Evolutionary conservation across 805 yeast species (phyloP).

Genomic region (Wickerhamiella occidentalis): DNA sequence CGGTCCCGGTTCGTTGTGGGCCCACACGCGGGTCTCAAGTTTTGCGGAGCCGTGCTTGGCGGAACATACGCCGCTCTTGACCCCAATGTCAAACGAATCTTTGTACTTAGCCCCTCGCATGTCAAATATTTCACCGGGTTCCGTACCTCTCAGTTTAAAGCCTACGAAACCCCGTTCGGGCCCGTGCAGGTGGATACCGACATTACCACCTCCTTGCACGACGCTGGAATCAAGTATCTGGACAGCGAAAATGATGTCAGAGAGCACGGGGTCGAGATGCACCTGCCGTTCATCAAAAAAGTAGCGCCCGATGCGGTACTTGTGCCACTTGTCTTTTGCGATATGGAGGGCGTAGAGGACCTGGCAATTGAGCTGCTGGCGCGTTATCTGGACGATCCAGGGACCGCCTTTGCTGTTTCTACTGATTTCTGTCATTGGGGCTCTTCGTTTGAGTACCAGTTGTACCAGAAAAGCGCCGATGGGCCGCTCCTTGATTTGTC

Average conservation of each 20-base stretch:
- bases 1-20: conserved; percentile 38
- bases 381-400: conserved; percentile 42
- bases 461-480: conserved; percentile 31
- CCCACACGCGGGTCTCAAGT: conserved; percentile 86
- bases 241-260: conserved; percentile 51
- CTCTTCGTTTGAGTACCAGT: conserved; percentile 45
- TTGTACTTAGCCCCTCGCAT: conserved; percentile 87
- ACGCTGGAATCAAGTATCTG: conserved; percentile 18
- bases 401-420: conserved; percentile 63
- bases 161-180: conserved; percentile 78
- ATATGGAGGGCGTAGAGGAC: conserved; percentile 34
- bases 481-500: conserved; percentile 12
- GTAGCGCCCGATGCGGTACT: conserved; percentile 37
- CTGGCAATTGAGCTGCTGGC: conserved; percentile 34
- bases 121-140: conserved; percentile 64
- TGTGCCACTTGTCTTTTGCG: conserved; percentile 73
- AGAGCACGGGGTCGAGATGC: conserved; percentile 95
- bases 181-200: conserved; percentile 51
- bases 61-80: conserved; percentile 68
- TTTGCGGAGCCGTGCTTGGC: conserved; percentile 67
- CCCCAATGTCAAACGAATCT: conserved; percentile 45
- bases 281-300: conserved; percentile 55
- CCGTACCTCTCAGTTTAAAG: conserved; percentile 41
- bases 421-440: conserved; percentile 98
- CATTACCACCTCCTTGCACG: conserved; percentile 5